Evolutionary conservation across 1,284 basidiomycete species (phyloP).

Genomic region (Cryptococcus sp.): DNA sequence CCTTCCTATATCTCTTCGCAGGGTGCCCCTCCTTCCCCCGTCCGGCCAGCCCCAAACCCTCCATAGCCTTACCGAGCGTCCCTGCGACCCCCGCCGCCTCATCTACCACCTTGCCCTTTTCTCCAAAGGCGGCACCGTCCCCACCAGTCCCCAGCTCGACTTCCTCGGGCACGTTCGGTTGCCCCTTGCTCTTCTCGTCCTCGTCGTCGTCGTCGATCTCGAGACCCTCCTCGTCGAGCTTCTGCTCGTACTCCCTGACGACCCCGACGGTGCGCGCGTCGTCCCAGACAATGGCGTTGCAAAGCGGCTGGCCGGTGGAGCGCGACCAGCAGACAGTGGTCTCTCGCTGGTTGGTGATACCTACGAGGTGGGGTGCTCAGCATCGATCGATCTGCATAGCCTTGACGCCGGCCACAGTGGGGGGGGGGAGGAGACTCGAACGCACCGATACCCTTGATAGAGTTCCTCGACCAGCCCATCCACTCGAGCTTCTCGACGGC

Average conservation of each 20-base stretch:
- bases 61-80: slow-evolving; percentile 25
- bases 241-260: slow-evolving; percentile 72
- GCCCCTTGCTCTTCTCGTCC: slow-evolving; percentile 16
- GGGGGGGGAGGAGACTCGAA: slow-evolving; percentile 10
- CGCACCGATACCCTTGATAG: slow-evolving; percentile 87
- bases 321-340: slow-evolving; percentile 94
- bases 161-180: slow-evolving; percentile 16
- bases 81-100: slow-evolving; percentile 12
- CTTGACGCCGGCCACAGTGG: background rate
- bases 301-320: slow-evolving; percentile 80
- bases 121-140: slow-evolving; percentile 33
- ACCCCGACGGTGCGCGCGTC: slow-evolving; percentile 84
- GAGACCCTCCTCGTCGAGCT: slow-evolving; percentile 70
- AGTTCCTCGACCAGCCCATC: slow-evolving; percentile 66
- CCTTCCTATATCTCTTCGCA: slow-evolving; percentile 55
- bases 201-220: slow-evolving; percentile 56
- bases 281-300: slow-evolving; percentile 92
- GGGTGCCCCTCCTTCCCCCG: slow-evolving; percentile 19
- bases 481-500: slow-evolving; percentile 70
- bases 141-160: slow-evolving; percentile 30
- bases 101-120: slow-evolving; percentile 29
- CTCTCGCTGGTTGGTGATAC: slow-evolving; percentile 97
- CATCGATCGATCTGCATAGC: background rate
- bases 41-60: slow-evolving; percentile 28
- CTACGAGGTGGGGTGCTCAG: slow-evolving; percentile 48